Base-by-base conservation (phyloP, 768 basidiomycete genomes). In the Mycena haematopus region DNA sequence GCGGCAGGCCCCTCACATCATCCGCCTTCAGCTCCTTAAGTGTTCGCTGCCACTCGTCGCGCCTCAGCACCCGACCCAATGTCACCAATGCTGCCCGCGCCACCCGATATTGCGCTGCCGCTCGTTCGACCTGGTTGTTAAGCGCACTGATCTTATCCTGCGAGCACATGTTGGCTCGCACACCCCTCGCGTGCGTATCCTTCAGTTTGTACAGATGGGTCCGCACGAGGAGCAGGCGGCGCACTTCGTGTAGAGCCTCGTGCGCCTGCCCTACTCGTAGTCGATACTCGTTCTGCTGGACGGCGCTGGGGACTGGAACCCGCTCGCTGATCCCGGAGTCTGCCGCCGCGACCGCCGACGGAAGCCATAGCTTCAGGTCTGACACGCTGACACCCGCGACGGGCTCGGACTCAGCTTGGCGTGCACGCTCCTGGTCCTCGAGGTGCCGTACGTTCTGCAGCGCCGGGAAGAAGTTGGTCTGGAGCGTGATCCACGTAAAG, bases 251-350 rank as follows among this genome's bases (percentile, higher is more conserved):
- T 1, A 75, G 67, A 0, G 71, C 58, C 49, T 77, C 73, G 22
- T 68, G 54, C 0, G 72, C 73, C 52, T 74, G 75, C 1, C 67
- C 71, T 0, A 66, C n/a, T 10, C 66, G 68, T 1, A 73, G 51
- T 7, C 63, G 50, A 65, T 65, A 72, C 46, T 76, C 71, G 1
- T 69, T 66, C 7, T 49, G 14, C 7, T 45, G 60, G 29, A 31
- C 4, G 29, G 9, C 9, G 6, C 6, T 31, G 29, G 29, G 9
- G 29, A 31, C 9, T 4, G 29, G 29, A 9, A 31, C 29, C 29
- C 9, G 6, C 6, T 9, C 6, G 29, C 29, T 5, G 29, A 31
- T 9, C 4, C 29, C 9, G 4, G 29, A 9, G 9, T 9, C 9
- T 5, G 29, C 29, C 9, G 29, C 29, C 9, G 29, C 29, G 9